Evolutionary conservation across 192 early-diverging fungal species (phyloP), one percentile per base, ranked within the genome.

Genomic region (Podila epigama): DNA sequence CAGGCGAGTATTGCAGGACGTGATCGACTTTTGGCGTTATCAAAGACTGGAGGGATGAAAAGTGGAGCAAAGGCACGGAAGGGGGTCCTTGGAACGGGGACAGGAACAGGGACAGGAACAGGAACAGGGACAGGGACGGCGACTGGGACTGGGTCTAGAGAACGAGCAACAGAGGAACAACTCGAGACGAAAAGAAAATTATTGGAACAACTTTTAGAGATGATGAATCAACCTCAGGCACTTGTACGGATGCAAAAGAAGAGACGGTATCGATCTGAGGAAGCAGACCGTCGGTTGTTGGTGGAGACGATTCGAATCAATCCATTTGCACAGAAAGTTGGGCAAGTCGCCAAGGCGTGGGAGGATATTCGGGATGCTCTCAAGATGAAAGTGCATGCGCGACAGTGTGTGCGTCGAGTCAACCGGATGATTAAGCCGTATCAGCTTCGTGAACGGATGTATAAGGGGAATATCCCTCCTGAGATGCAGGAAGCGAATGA

Each of bases 211-310:
- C 56, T 77, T 15, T 51, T 77, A 33, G 50, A 41, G 16, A 77
- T 77, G 73, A 77, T 77, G 73, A 77, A 77, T 48, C 73, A 77
- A 18, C 73, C 73, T 5, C 73, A 77, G 31, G 73, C 73, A 13
- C n/a, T 68, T 18, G 53, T 68, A 1, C 29, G 73, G 50, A 77
- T 77, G 73, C 73, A 77, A 35, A 77, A 77, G 60, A 77, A 68
- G 28, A 53, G 61, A 1, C 66, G 73, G 20, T 77, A 77, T 53
- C 73, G 73, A 9, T 77, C 73, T 9, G 73, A 77, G 15, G 66
- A 77, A 28, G 65, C 60, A 0, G 73, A 77, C n/a, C 37, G 60
- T 27, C 42, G 57, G 12, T n/a, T 77, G 16, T 28, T 77, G 48
- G 18, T 77, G 3, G 73, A 68, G 40, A 64, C 61, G 2, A 77